phyloP scores from a whole-genome alignment of 768 basidiomycete species.

The Inosperma sp. region DNA sequence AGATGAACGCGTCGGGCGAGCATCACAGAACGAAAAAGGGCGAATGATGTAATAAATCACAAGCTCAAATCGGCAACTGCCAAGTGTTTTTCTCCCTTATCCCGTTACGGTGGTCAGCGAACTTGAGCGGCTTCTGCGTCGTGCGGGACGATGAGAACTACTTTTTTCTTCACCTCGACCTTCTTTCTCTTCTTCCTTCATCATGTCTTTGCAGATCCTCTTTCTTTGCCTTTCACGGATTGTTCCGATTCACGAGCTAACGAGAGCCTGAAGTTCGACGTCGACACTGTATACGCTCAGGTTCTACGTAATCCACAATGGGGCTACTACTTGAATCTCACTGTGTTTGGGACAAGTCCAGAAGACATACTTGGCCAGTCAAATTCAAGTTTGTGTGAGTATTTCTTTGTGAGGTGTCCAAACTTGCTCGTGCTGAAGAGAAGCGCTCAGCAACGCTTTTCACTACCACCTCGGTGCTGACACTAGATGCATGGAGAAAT shows the following conservation, averaged over 20 bases:
- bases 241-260: slow-evolving; percentile 55
- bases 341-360: slow-evolving; percentile 62
- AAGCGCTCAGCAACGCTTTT: slow-evolving; percentile 78
- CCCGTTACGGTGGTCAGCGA: background rate
- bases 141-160: slow-evolving; percentile 22
- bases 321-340: slow-evolving; percentile 59
- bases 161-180: slow-evolving; percentile 16
- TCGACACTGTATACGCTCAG: slow-evolving; percentile 72
- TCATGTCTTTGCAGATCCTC: slow-evolving; percentile 47
- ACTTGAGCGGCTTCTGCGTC: slow-evolving; percentile 4
- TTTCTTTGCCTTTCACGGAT: slow-evolving; percentile 58
- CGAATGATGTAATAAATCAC: slow-evolving; percentile 17
- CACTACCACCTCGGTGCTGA: slow-evolving; percentile 74
- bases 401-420: slow-evolving; percentile 1
- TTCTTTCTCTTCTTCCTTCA: slow-evolving; percentile 16
- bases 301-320: slow-evolving; percentile 43
- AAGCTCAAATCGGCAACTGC: too few species aligned
- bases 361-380: slow-evolving; percentile 56
- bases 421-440: background rate
- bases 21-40: slow-evolving; percentile 10
- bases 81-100: too few species aligned
- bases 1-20: slow-evolving; percentile 13
- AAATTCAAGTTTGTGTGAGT: slow-evolving; percentile 64
- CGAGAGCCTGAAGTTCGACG: slow-evolving; percentile 52
- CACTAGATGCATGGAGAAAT: slow-evolving; percentile 67